These are phyloP conservation scores for Blastobotrys persicus DNA, from an alignment of 1,139 yeast species.

Conservation along the genomic window DNA sequence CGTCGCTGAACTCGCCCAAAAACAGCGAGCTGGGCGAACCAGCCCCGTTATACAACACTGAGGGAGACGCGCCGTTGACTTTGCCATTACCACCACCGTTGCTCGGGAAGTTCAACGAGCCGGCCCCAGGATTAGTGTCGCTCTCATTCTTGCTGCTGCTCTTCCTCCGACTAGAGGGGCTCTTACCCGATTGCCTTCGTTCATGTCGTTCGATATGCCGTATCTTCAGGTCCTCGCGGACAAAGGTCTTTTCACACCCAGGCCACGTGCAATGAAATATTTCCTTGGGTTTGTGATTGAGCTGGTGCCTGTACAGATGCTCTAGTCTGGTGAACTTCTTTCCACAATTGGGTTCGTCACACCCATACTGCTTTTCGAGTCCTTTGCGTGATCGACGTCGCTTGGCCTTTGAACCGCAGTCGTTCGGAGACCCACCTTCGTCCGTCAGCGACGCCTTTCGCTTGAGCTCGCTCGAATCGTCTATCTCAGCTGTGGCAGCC, in stretches of 20 bases:
- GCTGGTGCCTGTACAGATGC: conserved; percentile 42
- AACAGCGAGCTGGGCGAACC: not conserved
- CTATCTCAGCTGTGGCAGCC: not conserved
- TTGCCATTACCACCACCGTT: not conserved
- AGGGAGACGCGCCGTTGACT: not conserved
- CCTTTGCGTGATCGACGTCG: conserved; percentile 31
- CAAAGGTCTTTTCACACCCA: conserved; percentile 57
- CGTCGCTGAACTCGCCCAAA: not conserved
- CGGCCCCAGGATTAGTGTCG: not conserved
- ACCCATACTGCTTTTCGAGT: conserved; percentile 37
- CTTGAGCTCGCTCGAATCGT: not conserved
- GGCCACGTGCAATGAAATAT: conserved; percentile 50
- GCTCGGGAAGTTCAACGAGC: not conserved
- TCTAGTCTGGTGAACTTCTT: conserved; percentile 57
- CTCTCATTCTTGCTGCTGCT: not conserved
- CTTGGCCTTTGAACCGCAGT: conserved; percentile 1
- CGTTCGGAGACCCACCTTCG: not conserved
- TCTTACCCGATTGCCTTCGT: conserved; percentile 8
- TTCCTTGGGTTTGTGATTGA: conserved; percentile 41
- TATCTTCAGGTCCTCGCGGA: conserved; percentile 51
- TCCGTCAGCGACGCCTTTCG: not conserved
- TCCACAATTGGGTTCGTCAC: conserved; percentile 56
- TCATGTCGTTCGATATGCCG: conserved; percentile 55
- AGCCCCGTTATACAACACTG: not conserved
- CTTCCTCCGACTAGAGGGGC: not conserved